phyloP scores from a whole-genome alignment of 495 filamentous ascomycete species.

The Hapsidospora chrysogenum region DNA sequence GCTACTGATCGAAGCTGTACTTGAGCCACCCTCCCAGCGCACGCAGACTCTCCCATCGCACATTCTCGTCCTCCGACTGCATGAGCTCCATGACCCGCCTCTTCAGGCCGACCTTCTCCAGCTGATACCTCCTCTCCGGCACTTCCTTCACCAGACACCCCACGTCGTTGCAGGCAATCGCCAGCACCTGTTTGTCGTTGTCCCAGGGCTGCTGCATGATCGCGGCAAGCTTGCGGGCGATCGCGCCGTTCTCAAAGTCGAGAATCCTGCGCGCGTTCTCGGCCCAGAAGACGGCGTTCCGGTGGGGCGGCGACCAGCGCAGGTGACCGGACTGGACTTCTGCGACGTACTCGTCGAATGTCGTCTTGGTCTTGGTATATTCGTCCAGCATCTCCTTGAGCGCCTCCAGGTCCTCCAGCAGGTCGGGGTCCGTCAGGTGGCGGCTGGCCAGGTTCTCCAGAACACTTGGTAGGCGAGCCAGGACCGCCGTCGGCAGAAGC shows the following conservation, averaged over 20 bases:
- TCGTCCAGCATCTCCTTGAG: conserved; percentile 73
- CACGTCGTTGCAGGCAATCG: conserved; percentile 91
- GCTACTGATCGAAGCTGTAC: conserved; percentile 83
- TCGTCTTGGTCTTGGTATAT: conserved; percentile 92
- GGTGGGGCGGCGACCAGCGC: conserved; percentile 90
- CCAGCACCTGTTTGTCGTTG: conserved; percentile 85
- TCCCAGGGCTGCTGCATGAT: conserved; percentile 80
- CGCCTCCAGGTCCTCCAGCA: conserved; percentile 66
- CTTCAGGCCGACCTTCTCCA: conserved; percentile 89
- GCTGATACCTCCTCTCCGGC: conserved; percentile 62
- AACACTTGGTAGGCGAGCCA: conserved; percentile 66
- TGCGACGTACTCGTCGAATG: conserved; percentile 86
- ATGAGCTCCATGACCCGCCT: conserved; percentile 88
- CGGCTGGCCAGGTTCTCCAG: conserved; percentile 66
- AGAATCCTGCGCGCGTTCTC: conserved; percentile 90
- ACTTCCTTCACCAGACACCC: conserved; percentile 79
- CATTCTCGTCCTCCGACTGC: conserved; percentile 73
- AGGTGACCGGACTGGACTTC: conserved; percentile 82
- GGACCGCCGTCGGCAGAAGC: conserved; percentile 65
- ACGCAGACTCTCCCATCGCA: conserved; percentile 87
- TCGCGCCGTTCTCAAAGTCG: conserved; percentile 61
- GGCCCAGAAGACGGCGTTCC: conserved; percentile 78
- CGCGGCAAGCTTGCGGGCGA: conserved; percentile 71
- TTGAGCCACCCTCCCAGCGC: conserved; percentile 88
- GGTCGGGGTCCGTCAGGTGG: conserved; percentile 76